Conservation (phyloP, 2,329 filamentous ascomycete genomes). For the Exophiala alcalophila region DNA sequence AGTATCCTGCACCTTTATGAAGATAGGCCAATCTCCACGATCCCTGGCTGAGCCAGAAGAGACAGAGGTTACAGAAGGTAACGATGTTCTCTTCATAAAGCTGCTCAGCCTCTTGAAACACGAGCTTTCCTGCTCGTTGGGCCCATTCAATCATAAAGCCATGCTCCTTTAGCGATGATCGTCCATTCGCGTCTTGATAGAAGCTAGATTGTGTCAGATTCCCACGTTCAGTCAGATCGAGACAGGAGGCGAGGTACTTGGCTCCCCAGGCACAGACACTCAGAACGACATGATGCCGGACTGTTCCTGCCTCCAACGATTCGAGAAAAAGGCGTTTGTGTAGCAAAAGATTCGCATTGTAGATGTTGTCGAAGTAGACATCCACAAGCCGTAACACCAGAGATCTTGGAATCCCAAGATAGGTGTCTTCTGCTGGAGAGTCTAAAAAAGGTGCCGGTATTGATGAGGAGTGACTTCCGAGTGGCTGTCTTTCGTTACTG, state of each 20-base stretch:
- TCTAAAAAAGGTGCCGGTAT: background rate
- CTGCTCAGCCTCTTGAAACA: background rate
- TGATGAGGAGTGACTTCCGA: background rate
- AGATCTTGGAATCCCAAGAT: slow-evolving; percentile 7
- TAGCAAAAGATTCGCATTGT: slow-evolving; percentile 10
- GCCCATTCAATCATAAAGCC: slow-evolving; percentile 9
- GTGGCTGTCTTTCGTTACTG: background rate
- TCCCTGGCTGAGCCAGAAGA: slow-evolving; percentile 12
- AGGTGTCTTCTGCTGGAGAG: background rate
- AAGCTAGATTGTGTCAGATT: no score
- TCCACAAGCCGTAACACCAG: slow-evolving; percentile 7
- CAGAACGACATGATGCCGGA: slow-evolving; percentile 6
- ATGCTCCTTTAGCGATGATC: background rate
- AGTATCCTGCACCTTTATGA: slow-evolving; percentile 2
- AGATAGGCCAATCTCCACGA: slow-evolving; percentile 2
- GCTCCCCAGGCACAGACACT: slow-evolving; percentile 7
- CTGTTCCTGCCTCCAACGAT: slow-evolving; percentile 2
- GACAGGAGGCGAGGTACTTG: background rate
- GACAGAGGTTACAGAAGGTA: slow-evolving; percentile 2
- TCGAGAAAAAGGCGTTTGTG: slow-evolving; percentile 3
- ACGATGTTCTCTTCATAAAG: slow-evolving; percentile 11
- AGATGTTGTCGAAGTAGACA: slow-evolving; percentile 9
- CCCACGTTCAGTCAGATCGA: no score
- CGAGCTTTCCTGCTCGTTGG: slow-evolving; percentile 1
- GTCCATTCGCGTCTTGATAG: slow-evolving; percentile 4